Evolutionary conservation across 2,329 filamentous ascomycete species (phyloP), one percentile per base, ranked within the genome.

Genomic region (Cercospora beticola): DNA sequence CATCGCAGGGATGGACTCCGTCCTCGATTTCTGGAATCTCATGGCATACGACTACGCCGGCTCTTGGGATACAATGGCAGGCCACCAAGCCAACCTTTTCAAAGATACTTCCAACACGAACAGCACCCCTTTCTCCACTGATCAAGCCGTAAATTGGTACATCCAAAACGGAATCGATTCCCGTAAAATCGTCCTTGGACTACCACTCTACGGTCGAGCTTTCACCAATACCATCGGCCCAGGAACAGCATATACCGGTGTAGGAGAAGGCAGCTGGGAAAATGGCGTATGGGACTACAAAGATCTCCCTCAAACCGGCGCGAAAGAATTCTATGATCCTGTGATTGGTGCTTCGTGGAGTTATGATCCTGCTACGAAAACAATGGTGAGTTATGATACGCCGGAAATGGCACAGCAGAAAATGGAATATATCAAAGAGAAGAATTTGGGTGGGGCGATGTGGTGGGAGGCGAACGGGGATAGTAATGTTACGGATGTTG

Each of bases 401-500:
- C 85, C 88, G 0, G 81, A 83, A 2, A 87, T 93, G 79, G 90
- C 88, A 2, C 82, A 83, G 73, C 78, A 81, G 72, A 98, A 97
- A 83, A 88, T 89, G 1, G 82, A 86, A 7, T 97, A 89, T 78
- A 87, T 97, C 76, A 86, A 84, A 75, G 78, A 86, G 23, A 82
- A 86, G 56, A 84, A 87, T 0, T 85, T 97, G 0, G 94, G 93
- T 1, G 94, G 94, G n/a, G 92, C 87, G 21, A 97, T 98, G 94
- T 98, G 93, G 93, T 96, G 92, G 92, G 94, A 97, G 82, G 92
- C 89, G 74, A 94, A 90, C 76, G 89, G 87, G 0, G 94, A 97
- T 78, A 79, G 79, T 10, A 70, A 72, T 26, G 40, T 61, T 3
- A 82, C 70, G 12, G 56, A 84, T n/a, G 60, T 36, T 0, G 94